Percentiles rank a stretch among this genome's conserved stretches.
These are phyloP conservation scores for Fusarium pseudograminearum DNA, from an alignment of 2,329 filamentous ascomycete species.

Conservation along the genomic window DNA sequence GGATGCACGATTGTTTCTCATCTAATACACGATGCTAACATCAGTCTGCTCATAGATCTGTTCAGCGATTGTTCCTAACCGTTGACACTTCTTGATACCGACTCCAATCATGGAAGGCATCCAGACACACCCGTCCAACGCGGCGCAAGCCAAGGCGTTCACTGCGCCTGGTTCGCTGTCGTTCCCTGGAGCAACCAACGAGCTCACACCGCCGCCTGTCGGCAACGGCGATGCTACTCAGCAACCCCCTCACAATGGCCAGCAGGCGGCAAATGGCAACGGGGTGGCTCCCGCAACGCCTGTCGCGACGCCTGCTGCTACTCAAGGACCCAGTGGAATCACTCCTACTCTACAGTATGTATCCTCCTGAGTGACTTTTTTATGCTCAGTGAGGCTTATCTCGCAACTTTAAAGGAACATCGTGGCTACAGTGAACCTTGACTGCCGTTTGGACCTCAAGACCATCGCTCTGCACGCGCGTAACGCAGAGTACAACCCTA, in stretches of 20 bases:
- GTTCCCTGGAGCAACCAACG: constrained; percentile 85
- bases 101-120: constrained; percentile 81
- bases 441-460: constrained; percentile 97
- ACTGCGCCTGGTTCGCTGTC: constrained; percentile 92
- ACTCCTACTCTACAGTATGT: constrained; percentile 97
- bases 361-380: constrained; percentile 58
- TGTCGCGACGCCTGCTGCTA: constrained; percentile 88
- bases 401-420: constrained; percentile 81
- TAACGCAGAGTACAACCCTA: constrained; percentile 98
- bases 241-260: constrained; percentile 57
- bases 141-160: constrained; percentile 94
- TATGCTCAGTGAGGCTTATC: constrained; percentile 65
- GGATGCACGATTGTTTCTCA: constrained; percentile 21
- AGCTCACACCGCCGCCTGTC: constrained; percentile 80
- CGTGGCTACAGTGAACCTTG: constrained; percentile 97
- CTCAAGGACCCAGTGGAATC: constrained; percentile 85
- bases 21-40: constrained; percentile 45
- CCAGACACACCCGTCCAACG: constrained; percentile 90
- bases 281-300: constrained; percentile 91
- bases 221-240: constrained; percentile 71
- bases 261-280: constrained; percentile 73
- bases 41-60: constrained; percentile 49
- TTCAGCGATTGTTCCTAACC: constrained; percentile 46
- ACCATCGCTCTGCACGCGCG: constrained; percentile 97
- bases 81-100: constrained; percentile 40